A percentile compares a stretch with the other conserved stretches of the same genome.
phyloP scores from a whole-genome alignment of 2,329 filamentous ascomycete species.

The Aspergillus amoenus region DNA sequence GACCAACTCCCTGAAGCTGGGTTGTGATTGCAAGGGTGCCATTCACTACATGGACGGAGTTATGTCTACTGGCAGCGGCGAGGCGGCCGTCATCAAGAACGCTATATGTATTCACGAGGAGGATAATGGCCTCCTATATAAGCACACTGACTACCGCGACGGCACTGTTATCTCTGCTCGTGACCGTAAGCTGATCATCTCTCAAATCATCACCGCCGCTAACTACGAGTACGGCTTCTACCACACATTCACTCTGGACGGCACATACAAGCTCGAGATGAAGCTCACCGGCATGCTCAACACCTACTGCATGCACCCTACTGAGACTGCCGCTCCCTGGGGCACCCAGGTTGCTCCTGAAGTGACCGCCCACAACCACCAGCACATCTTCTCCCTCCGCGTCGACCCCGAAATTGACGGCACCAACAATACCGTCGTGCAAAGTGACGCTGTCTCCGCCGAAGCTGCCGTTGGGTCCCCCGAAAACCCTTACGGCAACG shows the following conservation, averaged over 20 bases:
- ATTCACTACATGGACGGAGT: conserved; percentile 91
- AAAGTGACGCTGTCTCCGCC: conserved; percentile 74
- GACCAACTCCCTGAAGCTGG: conserved; percentile 48
- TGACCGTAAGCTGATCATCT: conserved; percentile 80
- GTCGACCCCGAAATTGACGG: conserved; percentile 87
- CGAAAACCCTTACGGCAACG: conserved; percentile 87
- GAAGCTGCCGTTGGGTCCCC: conserved; percentile 66
- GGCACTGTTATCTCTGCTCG: conserved; percentile 83
- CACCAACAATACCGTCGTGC: conserved; percentile 77
- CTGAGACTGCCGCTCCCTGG: conserved; percentile 81
- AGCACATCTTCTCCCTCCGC: conserved; percentile 90
- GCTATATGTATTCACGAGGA: conserved; percentile 96
- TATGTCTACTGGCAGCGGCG: conserved; percentile 76
- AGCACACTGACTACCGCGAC: conserved; percentile 91
- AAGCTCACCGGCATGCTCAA: conserved; percentile 90
- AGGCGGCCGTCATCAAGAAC: conserved; percentile 77
- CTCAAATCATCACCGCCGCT: conserved; percentile 90
- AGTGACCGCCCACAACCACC: conserved; percentile 93
- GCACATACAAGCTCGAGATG: conserved; percentile 87
- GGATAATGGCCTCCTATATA: conserved; percentile 87
- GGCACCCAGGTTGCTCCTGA: conserved; percentile 88
- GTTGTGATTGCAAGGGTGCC: conserved; percentile 50
- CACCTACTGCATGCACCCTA: conserved; percentile 78
- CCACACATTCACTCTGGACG: conserved; percentile 91
- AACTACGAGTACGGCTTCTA: conserved; percentile 92